Percentiles rank a stretch among this genome's conserved stretches.
phyloP scores from a whole-genome alignment of 768 basidiomycete species.

The Kwoniella dendrophila region DNA sequence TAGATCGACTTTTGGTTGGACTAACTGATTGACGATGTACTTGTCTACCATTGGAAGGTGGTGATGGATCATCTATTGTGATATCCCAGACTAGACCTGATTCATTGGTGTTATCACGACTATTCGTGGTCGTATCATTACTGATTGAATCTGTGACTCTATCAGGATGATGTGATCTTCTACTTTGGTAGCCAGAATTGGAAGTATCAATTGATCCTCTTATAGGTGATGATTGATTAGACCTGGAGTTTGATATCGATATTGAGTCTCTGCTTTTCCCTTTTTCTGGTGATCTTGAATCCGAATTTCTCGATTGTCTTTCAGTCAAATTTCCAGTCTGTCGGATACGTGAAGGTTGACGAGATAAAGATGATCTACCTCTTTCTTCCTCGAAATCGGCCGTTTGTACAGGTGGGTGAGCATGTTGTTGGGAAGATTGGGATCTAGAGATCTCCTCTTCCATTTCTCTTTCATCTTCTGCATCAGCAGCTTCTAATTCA shows the following conservation, averaged over 20 bases:
- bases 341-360: background rate
- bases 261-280: background rate
- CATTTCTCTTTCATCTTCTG: conserved; percentile 26
- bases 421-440: background rate
- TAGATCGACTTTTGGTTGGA: background rate
- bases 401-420: background rate
- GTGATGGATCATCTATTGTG: conserved; percentile 3
- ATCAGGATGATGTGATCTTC: conserved; percentile 1
- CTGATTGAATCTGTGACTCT: conserved; percentile 7
- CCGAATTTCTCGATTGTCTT: too few relatives aligned
- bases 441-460: conserved; percentile 15
- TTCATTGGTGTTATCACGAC: background rate
- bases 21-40: background rate
- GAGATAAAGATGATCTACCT: background rate
- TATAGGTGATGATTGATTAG: too few relatives aligned
- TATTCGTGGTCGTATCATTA: background rate
- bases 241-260: too few relatives aligned
- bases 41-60: background rate
- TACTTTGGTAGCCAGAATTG: background rate
- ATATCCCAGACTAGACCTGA: conserved; percentile 5
- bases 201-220: background rate
- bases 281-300: too few relatives aligned
- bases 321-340: background rate
- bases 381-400: background rate
- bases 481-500: conserved; percentile 37